These are phyloP conservation scores for Chenopodium quinoa DNA, from an alignment of 148 eudicot genomes.

Conservation along the genomic window DNA sequence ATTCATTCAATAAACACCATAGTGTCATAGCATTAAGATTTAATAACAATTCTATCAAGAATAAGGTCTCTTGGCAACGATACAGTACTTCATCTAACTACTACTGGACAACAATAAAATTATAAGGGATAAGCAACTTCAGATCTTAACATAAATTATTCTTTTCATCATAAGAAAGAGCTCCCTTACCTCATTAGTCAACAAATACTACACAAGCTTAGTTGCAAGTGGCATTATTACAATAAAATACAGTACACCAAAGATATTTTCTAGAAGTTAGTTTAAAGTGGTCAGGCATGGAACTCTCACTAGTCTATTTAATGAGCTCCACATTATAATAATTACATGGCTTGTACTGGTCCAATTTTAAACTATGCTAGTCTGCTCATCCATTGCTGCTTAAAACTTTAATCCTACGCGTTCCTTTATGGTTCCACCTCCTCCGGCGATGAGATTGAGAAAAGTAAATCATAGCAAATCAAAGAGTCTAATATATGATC, in stretches of 20 bases:
- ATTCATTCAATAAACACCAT: conserved; percentile 6
- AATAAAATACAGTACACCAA: background rate
- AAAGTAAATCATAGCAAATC: background rate
- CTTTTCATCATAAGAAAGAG: background rate
- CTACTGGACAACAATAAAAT: background rate
- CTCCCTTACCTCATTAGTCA: background rate
- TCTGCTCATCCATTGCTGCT: background rate
- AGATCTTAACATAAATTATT: background rate
- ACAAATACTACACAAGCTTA: background rate
- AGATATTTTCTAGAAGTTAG: background rate
- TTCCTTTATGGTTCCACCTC: background rate
- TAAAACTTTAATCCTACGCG: background rate
- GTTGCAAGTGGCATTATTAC: background rate
- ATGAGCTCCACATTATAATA: background rate
- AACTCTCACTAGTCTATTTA: background rate
- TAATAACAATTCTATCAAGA: background rate
- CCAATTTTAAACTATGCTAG: background rate
- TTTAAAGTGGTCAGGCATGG: background rate
- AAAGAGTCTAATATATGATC: background rate
- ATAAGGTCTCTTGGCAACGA: background rate
- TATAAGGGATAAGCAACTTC: background rate
- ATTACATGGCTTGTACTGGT: background rate
- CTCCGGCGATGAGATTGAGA: background rate
- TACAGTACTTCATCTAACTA: background rate
- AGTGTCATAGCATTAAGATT: too few relatives aligned